Base-by-base conservation (phyloP, 2,329 filamentous ascomycete species). In the Xylaria sp. region DNA sequence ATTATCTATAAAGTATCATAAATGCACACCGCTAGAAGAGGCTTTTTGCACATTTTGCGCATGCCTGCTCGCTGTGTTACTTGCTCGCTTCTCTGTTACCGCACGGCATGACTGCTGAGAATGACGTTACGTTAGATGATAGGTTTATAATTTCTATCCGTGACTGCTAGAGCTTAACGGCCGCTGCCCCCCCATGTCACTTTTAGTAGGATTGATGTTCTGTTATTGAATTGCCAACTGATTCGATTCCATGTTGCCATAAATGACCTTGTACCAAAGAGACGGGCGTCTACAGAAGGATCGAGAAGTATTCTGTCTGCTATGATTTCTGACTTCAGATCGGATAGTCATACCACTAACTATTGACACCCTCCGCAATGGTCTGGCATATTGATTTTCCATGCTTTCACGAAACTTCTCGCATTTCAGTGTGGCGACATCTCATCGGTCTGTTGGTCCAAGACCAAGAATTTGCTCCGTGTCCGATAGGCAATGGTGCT, bases 1-100 rank as follows among this genome's bases (percentile, higher is more conserved):
- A 28, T 32, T 28, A 28, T 28, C 23, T 28, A 28, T 28, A 28
- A 28, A 28, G 28, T 20, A 32, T 23, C 41, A n/a, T 28, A 37
- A 55, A 48, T 41, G 39, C 52, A 65, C 66, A 66, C 66, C 66
- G 62, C 62, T 37, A 65, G 41, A 69, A 23, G 13, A 4, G 39
- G 63, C 32, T 50, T n/a, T 20, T n/a, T 61, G 50, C 64, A 61
- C 41, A 37, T 37, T 37, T 15, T 3, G 62, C 28, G 52, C 34
- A 32, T 48, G 20, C 28, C 34, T 54, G 10, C 20, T 56, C 23
- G 13, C 32, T 52, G 54, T 32, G 25, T 67, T 37, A 50, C 52
- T 63, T 63, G 51, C 37, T 4, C 3, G 51, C 37, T 4, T 8
- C 25, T 23, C 52, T 57, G 25, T 62, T 41, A 46, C 62, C 34